A percentile compares a stretch with the other conserved stretches of the same genome.
phyloP scores from a whole-genome alignment of 805 yeast genomes.

The Starmerella vaccinii region DNA sequence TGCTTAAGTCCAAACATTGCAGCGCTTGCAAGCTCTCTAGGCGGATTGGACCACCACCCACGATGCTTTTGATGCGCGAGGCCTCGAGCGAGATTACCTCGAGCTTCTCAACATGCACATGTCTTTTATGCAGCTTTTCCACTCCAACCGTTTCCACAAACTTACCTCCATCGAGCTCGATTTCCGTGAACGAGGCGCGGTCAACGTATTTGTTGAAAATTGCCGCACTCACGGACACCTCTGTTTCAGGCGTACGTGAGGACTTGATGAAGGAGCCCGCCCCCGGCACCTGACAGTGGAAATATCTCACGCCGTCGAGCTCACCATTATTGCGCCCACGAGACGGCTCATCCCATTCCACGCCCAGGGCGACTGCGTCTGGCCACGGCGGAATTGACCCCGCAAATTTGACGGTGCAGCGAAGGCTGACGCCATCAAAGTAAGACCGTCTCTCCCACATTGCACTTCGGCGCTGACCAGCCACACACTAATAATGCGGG shows the following conservation, averaged over 20 bases:
- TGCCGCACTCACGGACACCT: conserved; percentile 39
- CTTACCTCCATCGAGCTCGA: conserved; percentile 46
- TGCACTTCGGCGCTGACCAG: background rate
- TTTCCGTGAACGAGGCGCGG: conserved; percentile 25
- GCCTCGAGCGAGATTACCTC: conserved; percentile 43
- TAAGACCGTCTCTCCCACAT: conserved; percentile 18
- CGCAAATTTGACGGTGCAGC: conserved; percentile 53
- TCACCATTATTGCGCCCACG: conserved; percentile 70
- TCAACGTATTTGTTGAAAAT: conserved; percentile 41
- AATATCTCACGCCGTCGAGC: conserved; percentile 46
- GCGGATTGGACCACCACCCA: background rate
- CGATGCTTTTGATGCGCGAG: conserved; percentile 28
- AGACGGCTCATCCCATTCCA: conserved; percentile 70
- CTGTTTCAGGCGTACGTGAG: conserved; percentile 31
- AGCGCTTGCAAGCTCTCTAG: conserved; percentile 5
- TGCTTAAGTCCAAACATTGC: conserved; percentile 46
- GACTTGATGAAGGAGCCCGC: conserved; percentile 59
- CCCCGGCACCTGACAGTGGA: conserved; percentile 33
- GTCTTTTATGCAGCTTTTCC: conserved; percentile 42
- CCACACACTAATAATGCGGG: too few species aligned
- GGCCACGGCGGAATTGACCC: conserved; percentile 63
- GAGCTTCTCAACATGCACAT: conserved; percentile 39
- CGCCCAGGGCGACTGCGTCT: conserved; percentile 47
- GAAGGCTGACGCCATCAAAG: conserved; percentile 7
- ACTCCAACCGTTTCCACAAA: conserved; percentile 56